Percentiles rank a stretch among this genome's conserved stretches.
Conservation (phyloP, 2,329 filamentous ascomycete species). For the Calonectria naviculata region DNA sequence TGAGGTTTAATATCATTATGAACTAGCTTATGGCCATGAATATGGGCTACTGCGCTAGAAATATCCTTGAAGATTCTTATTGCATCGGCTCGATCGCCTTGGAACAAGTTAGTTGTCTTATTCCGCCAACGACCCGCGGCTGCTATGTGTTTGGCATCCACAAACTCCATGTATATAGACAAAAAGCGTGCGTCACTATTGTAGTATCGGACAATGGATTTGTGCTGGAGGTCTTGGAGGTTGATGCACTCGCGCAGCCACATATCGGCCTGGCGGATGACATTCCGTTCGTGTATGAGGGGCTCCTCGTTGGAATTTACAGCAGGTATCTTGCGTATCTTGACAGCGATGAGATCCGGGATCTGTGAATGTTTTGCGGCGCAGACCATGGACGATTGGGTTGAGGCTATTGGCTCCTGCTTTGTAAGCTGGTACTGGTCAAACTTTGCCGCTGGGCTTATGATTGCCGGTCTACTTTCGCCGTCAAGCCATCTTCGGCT, state of each 20-base stretch:
- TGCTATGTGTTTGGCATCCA: conserved; percentile 66
- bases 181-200: conserved; percentile 69
- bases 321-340: conserved; percentile 68
- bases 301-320: conserved; percentile 52
- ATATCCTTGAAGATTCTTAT: conserved; percentile 66
- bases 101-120: conserved; percentile 58
- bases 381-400: conserved; percentile 64
- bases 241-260: conserved; percentile 68
- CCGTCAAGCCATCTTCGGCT: conserved; percentile 36
- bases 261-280: conserved; percentile 69
- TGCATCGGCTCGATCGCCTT: conserved; percentile 60
- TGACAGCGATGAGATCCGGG: conserved; percentile 67
- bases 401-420: conserved; percentile 63
- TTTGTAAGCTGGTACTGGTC: conserved; percentile 57
- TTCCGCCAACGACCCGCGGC: conserved; percentile 61
- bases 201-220: conserved; percentile 68
- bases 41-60: conserved; percentile 64
- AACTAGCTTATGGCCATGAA: conserved; percentile 64
- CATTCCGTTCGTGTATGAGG: conserved; percentile 61
- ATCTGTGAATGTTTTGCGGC: conserved; percentile 64
- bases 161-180: conserved; percentile 70
- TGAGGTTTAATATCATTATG: conserved; percentile 73
- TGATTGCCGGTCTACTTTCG: conserved; percentile 57
- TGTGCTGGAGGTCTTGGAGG: conserved; percentile 65
- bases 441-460: conserved; percentile 61